A percentile compares a stretch with the other conserved stretches of the same genome.
Evolutionary conservation across 306 rosid genomes (phyloP).

Genomic region (Pyrus communis): DNA sequence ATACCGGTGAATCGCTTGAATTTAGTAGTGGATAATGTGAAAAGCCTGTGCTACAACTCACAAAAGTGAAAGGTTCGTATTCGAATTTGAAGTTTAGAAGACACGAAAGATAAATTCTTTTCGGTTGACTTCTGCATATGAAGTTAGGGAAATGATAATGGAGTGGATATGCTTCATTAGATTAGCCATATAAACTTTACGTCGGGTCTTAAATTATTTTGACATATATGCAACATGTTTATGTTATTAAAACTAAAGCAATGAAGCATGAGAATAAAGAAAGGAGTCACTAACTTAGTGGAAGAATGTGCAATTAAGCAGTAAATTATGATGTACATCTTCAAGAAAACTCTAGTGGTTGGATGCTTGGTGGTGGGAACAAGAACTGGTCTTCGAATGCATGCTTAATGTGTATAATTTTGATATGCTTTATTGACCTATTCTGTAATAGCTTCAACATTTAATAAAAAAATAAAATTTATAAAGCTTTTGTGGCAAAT

Average conservation of each 20-base stretch:
- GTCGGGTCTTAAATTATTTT: neutral
- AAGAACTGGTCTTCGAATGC: too few relatives aligned
- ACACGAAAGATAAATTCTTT: neutral
- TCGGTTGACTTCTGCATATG: neutral
- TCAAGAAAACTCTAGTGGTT: neutral
- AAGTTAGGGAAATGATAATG: neutral
- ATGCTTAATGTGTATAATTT: too few relatives aligned
- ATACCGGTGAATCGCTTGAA: too few relatives aligned
- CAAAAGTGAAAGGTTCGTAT: too few relatives aligned
- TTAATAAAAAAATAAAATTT: too few relatives aligned
- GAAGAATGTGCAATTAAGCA: conserved; percentile 4
- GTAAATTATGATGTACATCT: neutral
- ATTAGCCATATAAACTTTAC: neutral
- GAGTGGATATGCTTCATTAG: neutral
- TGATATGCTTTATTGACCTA: too few relatives aligned
- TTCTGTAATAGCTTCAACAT: too few relatives aligned
- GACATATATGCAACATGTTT: conserved; percentile 4
- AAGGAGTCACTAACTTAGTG: conserved; percentile 9
- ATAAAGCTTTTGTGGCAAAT: too few relatives aligned
- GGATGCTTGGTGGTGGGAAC: neutral
- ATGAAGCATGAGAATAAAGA: conserved; percentile 9
- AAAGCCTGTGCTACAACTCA: too few relatives aligned
- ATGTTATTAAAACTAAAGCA: neutral
- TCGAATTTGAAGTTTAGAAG: too few relatives aligned
- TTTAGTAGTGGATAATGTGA: too few relatives aligned